A percentile compares a stretch with the other conserved stretches of the same genome.
These are phyloP conservation scores for Pulveroboletus sp. DNA, from an alignment of 768 basidiomycete species.

Conservation along the genomic window DNA sequence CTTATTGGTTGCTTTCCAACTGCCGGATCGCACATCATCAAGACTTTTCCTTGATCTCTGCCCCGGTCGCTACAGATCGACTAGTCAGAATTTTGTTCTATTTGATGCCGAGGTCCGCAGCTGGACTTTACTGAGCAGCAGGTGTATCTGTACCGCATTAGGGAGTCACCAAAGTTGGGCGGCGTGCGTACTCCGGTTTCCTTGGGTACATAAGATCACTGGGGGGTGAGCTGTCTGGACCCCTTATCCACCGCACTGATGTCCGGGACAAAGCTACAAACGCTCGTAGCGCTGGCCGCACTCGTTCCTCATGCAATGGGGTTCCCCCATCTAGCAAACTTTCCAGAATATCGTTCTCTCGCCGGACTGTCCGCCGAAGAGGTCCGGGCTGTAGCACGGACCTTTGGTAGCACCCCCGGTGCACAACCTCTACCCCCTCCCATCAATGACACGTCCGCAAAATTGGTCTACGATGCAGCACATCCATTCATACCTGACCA, in stretches of 20 bases:
- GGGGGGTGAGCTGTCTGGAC: too few species aligned
- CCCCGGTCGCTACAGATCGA: too few species aligned
- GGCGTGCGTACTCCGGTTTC: too few species aligned
- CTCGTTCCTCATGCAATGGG: conserved; percentile 10
- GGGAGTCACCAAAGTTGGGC: too few species aligned
- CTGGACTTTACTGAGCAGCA: too few species aligned
- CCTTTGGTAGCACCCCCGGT: conserved; percentile 19
- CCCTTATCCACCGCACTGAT: background rate
- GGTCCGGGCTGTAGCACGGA: conserved; percentile 9
- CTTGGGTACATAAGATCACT: background rate
- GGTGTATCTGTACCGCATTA: too few species aligned
- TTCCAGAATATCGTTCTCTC: conserved; percentile 22
- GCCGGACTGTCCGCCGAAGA: conserved; percentile 16
- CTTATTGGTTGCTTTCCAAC: too few species aligned
- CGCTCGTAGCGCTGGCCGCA: background rate
- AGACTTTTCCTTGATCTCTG: too few species aligned
- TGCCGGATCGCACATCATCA: too few species aligned
- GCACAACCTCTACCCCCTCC: conserved; percentile 22
- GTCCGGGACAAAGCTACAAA: conserved; percentile 3
- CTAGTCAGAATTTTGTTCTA: too few species aligned
- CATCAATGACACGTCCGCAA: conserved; percentile 23
- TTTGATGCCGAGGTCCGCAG: too few species aligned
- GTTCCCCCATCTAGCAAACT: conserved; percentile 13
- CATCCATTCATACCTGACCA: conserved; percentile 14
- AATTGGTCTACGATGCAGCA: conserved; percentile 16